phyloP scores from a whole-genome alignment of 768 basidiomycete genomes.

The Lactifluus hygrophoroides region DNA sequence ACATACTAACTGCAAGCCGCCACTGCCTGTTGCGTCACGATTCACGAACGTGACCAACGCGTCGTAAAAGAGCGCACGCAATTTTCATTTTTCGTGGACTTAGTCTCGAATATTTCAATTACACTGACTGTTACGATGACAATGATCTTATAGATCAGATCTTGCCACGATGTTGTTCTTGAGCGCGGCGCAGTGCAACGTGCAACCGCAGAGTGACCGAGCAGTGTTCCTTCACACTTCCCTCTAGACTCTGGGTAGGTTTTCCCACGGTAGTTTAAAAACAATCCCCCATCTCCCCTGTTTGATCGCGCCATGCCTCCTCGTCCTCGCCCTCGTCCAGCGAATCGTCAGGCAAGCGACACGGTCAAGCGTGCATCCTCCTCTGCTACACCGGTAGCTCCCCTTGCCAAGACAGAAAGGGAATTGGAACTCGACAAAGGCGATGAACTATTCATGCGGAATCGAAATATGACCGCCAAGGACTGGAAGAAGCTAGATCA shows the following conservation, averaged over 20 bases:
- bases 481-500: conserved; percentile 55
- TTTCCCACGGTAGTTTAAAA: conserved; percentile 16
- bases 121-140: no score
- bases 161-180: no score
- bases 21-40: neutral
- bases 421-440: conserved; percentile 39
- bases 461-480: conserved; percentile 44
- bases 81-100: no score
- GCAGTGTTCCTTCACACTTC: no score
- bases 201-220: no score
- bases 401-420: conserved; percentile 13
- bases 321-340: conserved; percentile 21
- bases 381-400: neutral
- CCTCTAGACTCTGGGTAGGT: neutral
- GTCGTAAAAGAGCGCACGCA: no score
- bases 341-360: conserved; percentile 13
- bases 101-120: no score
- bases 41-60: neutral
- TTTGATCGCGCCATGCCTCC: conserved; percentile 11
- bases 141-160: no score
- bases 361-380: conserved; percentile 4
- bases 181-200: no score
- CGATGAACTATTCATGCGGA: conserved; percentile 65
- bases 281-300: neutral
- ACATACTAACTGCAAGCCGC: conserved; percentile 21